These are phyloP conservation scores for Neurospora sp. DNA, from an alignment of 495 filamentous ascomycete genomes.

Conservation along the genomic window DNA sequence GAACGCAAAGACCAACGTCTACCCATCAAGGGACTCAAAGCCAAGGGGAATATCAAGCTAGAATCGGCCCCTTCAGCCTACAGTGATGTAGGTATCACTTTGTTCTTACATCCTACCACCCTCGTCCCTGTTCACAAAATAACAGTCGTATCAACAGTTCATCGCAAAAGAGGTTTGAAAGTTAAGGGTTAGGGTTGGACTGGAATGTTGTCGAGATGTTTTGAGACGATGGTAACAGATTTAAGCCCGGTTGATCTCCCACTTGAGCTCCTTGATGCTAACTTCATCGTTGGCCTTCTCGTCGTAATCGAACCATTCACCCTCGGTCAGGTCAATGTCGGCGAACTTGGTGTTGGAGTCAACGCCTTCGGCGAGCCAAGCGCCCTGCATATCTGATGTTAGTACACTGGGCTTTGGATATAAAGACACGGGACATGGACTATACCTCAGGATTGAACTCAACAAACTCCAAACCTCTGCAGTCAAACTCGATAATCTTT, in stretches of 20 bases:
- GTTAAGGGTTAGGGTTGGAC: not conserved
- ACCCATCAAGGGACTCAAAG: not conserved
- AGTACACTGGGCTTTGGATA: not conserved
- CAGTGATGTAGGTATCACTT: no score
- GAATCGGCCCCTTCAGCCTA: not conserved
- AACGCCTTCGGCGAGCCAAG: conserved; percentile 75
- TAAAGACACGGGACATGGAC: conserved; percentile 5
- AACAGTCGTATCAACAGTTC: not conserved
- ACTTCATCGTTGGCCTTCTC: conserved; percentile 50
- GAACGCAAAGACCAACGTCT: not conserved
- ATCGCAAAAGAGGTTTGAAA: not conserved
- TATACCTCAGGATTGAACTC: conserved; percentile 79
- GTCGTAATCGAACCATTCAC: conserved; percentile 59
- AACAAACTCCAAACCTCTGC: conserved; percentile 83
- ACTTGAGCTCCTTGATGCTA: conserved; percentile 82
- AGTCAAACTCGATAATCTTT: conserved; percentile 84
- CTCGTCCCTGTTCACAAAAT: not conserved
- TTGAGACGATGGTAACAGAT: no score
- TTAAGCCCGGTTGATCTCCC: conserved; percentile 66
- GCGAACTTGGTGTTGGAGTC: conserved; percentile 73
- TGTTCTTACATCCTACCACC: not conserved
- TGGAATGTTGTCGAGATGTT: not conserved
- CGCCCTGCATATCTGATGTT: conserved; percentile 44
- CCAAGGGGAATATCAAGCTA: not conserved
- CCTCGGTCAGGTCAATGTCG: conserved; percentile 71